Conservation (phyloP, 2,329 filamentous ascomycete genomes). For the Metarhizium anisopliae region DNA sequence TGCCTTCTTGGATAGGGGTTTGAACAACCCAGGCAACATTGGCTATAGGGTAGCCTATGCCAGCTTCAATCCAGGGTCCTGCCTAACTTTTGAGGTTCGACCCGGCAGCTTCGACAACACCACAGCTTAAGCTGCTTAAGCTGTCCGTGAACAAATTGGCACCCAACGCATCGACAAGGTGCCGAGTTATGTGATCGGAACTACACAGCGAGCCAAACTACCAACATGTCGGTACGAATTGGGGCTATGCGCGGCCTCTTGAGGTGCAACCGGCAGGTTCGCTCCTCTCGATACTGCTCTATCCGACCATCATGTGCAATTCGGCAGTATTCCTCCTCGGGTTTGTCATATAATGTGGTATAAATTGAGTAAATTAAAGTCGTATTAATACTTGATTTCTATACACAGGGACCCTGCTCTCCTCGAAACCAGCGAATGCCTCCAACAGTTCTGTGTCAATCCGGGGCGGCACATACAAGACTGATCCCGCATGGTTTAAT, state of each 20-base stretch:
- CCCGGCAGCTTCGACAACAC: not conserved
- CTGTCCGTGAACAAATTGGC: not conserved
- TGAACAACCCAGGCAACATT: no score
- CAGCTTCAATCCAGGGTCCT: not conserved
- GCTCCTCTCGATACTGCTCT: conserved; percentile 11
- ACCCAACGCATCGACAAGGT: not conserved
- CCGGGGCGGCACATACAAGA: conserved; percentile 53
- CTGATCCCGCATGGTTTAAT: conserved; percentile 77
- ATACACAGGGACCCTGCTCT: not conserved
- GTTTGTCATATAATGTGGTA: not conserved
- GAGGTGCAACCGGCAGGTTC: conserved; percentile 14
- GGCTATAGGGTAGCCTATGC: not conserved
- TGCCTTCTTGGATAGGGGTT: no score
- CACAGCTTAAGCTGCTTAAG: not conserved
- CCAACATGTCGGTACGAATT: conserved; percentile 16
- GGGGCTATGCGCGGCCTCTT: conserved; percentile 19
- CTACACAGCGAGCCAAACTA: not conserved
- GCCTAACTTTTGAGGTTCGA: not conserved
- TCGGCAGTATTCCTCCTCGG: conserved; percentile 3
- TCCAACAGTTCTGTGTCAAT: conserved; percentile 26
- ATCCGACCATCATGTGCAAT: not conserved
- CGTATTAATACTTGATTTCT: not conserved
- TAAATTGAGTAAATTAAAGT: not conserved
- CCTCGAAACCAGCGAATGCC: not conserved
- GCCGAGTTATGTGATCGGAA: not conserved